These are phyloP conservation scores for Ceratocystis albifundus DNA, from an alignment of 2,329 filamentous ascomycete genomes.

Conservation along the genomic window DNA sequence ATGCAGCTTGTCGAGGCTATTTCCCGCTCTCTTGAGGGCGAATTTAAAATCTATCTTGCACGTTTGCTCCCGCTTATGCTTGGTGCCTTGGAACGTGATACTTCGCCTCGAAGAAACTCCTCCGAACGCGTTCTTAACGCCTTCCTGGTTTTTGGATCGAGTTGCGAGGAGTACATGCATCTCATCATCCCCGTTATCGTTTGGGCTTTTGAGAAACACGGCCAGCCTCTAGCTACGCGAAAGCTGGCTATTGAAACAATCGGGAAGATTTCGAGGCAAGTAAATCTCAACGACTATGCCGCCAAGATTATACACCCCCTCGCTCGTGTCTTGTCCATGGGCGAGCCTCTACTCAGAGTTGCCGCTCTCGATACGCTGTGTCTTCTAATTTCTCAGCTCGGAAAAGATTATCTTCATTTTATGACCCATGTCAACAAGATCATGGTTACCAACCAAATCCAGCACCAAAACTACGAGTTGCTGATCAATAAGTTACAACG, in stretches of 20 bases:
- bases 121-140: constrained; percentile 89
- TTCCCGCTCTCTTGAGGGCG: constrained; percentile 82
- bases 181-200: constrained; percentile 94
- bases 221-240: constrained; percentile 65
- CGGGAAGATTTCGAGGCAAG: constrained; percentile 84
- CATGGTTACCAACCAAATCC: constrained; percentile 65
- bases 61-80: constrained; percentile 86
- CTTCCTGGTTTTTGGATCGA: constrained; percentile 90
- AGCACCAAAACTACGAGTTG: constrained; percentile 83
- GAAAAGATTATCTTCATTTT: constrained; percentile 90
- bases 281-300: constrained; percentile 94
- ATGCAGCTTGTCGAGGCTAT: constrained; percentile 87
- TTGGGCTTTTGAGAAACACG: constrained; percentile 79
- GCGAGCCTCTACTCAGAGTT: constrained; percentile 61
- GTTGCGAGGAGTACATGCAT: constrained; percentile 98
- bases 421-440: constrained; percentile 86
- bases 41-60: constrained; percentile 94
- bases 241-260: constrained; percentile 90
- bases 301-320: constrained; percentile 93
- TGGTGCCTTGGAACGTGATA: constrained; percentile 79
- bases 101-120: constrained; percentile 59
- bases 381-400: constrained; percentile 88
- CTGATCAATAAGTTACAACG: constrained; percentile 88
- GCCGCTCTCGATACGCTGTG: constrained; percentile 89
- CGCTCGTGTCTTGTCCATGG: constrained; percentile 64